These are phyloP conservation scores for Aspergillus coremiiformis DNA, from an alignment of 495 filamentous ascomycete genomes.

Conservation along the genomic window DNA sequence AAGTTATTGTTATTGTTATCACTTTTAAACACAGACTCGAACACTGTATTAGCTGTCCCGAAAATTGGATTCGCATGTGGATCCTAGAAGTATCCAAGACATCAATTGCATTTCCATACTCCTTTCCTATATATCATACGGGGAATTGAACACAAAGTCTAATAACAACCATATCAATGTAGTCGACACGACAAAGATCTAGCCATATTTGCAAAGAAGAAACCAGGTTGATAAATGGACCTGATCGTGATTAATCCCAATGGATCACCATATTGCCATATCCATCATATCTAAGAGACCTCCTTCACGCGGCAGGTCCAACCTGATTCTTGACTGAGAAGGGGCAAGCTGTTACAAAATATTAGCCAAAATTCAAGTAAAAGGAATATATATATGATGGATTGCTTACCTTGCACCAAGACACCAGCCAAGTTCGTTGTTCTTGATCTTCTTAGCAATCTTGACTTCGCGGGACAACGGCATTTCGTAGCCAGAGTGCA, in stretches of 20 bases:
- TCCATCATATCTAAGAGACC: slow-evolving; percentile 36
- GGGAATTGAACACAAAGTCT: not conserved
- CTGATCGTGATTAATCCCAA: slow-evolving; percentile 3
- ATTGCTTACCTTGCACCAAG: slow-evolving; percentile 79
- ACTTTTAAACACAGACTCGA: not conserved
- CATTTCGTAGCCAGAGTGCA: slow-evolving; percentile 98
- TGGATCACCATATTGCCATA: slow-evolving; percentile 8
- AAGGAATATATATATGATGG: not conserved
- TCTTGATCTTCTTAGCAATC: slow-evolving; percentile 97
- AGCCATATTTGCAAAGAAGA: slow-evolving; percentile 20
- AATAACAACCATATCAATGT: not conserved
- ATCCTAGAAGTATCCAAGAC: slow-evolving; percentile 3
- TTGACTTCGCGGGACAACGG: slow-evolving; percentile 89
- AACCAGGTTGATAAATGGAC: slow-evolving; percentile 3
- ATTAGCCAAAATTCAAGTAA: slow-evolving; percentile 22
- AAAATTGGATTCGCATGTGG: not conserved
- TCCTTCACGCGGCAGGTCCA: slow-evolving; percentile 71
- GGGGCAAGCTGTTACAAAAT: slow-evolving; percentile 52
- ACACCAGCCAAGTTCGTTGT: slow-evolving; percentile 96
- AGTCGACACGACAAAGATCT: slow-evolving; percentile 15
- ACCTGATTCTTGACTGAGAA: slow-evolving; percentile 63
- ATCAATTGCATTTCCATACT: slow-evolving; percentile 5
- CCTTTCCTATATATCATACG: slow-evolving; percentile 4
- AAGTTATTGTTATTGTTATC: not conserved
- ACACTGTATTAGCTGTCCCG: not conserved